A percentile compares a stretch with the other conserved stretches of the same genome.
phyloP scores from a whole-genome alignment of 2,329 filamentous ascomycete genomes.

The Neofusicoccum ribis region DNA sequence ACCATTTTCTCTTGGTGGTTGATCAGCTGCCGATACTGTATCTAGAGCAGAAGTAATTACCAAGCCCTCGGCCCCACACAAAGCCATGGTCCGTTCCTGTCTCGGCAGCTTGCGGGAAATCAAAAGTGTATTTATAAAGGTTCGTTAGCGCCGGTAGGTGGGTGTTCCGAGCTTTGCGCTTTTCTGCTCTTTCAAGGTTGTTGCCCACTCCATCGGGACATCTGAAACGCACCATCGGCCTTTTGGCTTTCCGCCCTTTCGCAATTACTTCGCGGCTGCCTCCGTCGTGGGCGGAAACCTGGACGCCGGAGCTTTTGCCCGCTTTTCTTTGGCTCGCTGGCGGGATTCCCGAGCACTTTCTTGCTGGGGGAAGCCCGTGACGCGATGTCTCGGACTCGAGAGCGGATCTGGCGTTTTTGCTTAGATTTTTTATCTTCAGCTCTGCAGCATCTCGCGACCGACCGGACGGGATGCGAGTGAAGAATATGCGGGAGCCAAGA shows the following conservation, averaged over 20 bases:
- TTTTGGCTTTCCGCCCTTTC: background rate
- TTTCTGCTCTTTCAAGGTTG: too few species aligned
- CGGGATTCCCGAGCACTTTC: background rate
- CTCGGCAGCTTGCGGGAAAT: background rate
- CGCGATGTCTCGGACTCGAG: too few species aligned
- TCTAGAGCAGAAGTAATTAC: background rate
- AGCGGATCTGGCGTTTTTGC: too few species aligned
- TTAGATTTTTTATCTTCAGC: too few species aligned
- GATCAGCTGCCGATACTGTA: background rate
- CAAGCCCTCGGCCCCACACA: background rate
- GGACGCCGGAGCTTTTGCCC: background rate
- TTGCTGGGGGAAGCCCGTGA: too few species aligned
- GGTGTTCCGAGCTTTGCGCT: background rate
- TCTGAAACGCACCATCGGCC: background rate
- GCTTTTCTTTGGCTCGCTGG: too few species aligned
- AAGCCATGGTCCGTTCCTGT: background rate
- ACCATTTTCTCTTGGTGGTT: background rate
- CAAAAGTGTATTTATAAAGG: background rate
- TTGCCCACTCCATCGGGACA: background rate
- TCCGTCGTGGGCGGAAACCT: background rate
- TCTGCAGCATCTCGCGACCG: too few species aligned
- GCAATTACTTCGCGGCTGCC: background rate
- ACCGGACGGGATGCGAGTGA: too few species aligned
- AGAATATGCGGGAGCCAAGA: too few species aligned
- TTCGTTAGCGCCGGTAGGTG: background rate